A percentile compares a stretch with the other conserved stretches of the same genome.
phyloP scores from a whole-genome alignment of 2,329 filamentous ascomycete species.

The Cladobotryum protrusum region DNA sequence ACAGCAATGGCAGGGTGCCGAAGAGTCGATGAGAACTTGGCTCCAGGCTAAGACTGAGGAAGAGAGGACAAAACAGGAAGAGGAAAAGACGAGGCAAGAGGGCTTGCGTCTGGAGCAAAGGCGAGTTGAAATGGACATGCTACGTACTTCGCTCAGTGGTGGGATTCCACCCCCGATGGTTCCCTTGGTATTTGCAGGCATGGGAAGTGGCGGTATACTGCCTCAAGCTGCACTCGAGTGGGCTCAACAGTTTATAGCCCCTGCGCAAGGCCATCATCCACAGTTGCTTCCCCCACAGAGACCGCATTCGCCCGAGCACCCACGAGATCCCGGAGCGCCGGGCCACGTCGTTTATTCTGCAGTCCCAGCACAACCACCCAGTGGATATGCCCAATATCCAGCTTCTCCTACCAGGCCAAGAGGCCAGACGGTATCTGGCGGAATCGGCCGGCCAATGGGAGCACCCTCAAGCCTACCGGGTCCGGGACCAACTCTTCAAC shows the following conservation, averaged over 20 bases:
- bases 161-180: slow-evolving; percentile 70
- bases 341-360: slow-evolving; percentile 37
- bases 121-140: slow-evolving; percentile 65
- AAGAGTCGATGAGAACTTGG: slow-evolving; percentile 69
- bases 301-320: slow-evolving; percentile 47
- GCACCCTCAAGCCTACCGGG: slow-evolving; percentile 35
- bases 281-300: slow-evolving; percentile 47
- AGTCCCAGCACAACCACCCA: slow-evolving; percentile 24
- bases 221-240: slow-evolving; percentile 58
- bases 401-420: slow-evolving; percentile 45
- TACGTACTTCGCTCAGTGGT: slow-evolving; percentile 60
- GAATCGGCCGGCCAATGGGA: slow-evolving; percentile 31
- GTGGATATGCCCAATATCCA: slow-evolving; percentile 40
- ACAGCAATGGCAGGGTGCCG: slow-evolving; percentile 59
- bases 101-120: slow-evolving; percentile 63
- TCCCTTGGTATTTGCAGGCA: slow-evolving; percentile 67
- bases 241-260: slow-evolving; percentile 59
- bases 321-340: slow-evolving; percentile 45
- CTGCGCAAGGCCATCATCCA: slow-evolving; percentile 41
- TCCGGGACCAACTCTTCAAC: slow-evolving; percentile 40
- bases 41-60: slow-evolving; percentile 66
- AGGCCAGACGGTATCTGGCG: slow-evolving; percentile 42
- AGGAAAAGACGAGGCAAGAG: slow-evolving; percentile 63
- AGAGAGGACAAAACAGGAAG: slow-evolving; percentile 66
- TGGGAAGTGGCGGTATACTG: slow-evolving; percentile 54